phyloP scores from a whole-genome alignment of 2,329 filamentous ascomycete genomes.

The Trichoderma sp. region DNA sequence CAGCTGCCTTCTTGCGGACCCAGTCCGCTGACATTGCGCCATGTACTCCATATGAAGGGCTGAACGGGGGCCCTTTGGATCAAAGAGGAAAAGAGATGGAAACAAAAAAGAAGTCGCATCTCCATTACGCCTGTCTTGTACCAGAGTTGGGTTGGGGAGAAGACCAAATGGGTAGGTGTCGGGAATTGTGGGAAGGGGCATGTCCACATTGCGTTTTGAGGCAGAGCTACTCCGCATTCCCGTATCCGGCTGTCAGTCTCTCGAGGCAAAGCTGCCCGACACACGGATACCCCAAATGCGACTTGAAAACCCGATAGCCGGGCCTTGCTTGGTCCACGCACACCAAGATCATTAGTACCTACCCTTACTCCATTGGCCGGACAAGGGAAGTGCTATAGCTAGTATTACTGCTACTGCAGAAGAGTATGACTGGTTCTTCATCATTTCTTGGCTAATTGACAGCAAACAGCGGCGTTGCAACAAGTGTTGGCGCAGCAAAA shows the following conservation, averaged over 20 bases:
- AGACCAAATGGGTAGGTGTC: background rate
- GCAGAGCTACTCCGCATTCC: slow-evolving; percentile 4
- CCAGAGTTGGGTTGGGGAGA: background rate
- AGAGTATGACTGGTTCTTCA: background rate
- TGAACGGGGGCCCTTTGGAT: background rate
- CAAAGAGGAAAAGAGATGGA: slow-evolving; percentile 1
- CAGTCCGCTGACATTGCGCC: slow-evolving; percentile 13
- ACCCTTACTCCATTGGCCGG: background rate
- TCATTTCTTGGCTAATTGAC: background rate
- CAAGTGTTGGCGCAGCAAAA: background rate
- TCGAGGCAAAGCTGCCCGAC: slow-evolving; percentile 10
- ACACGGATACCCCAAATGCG: slow-evolving; percentile 9
- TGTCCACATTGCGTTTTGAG: slow-evolving; percentile 5
- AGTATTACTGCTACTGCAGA: background rate
- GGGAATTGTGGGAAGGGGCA: background rate
- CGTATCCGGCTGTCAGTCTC: background rate
- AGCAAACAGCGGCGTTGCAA: background rate
- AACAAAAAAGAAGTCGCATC: background rate
- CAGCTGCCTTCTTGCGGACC: slow-evolving; percentile 10
- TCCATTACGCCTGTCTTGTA: background rate
- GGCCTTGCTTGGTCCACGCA: slow-evolving; percentile 11
- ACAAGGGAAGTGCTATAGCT: background rate
- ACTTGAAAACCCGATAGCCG: slow-evolving; percentile 9
- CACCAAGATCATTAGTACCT: background rate
- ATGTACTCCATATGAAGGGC: slow-evolving; percentile 16